Percentiles rank a stretch among this genome's conserved stretches.
These are phyloP conservation scores for Gaeumannomyces sp. DNA, from an alignment of 2,329 filamentous ascomycete genomes.

Conservation along the genomic window DNA sequence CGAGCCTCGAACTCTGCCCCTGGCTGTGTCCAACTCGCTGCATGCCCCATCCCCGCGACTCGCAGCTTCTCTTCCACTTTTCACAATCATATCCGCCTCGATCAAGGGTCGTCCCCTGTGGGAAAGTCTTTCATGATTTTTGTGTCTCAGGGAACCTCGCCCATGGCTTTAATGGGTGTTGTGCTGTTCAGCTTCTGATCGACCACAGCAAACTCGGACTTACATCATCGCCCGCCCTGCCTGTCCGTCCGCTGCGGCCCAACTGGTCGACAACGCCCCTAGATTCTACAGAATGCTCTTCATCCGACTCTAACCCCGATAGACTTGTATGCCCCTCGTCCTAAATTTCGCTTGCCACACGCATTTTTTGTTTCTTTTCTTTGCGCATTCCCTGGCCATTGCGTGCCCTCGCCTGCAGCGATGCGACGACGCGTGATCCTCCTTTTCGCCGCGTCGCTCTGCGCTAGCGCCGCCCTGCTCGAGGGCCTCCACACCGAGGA, in stretches of 20 bases:
- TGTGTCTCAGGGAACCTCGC: not conserved
- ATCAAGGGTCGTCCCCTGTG: not conserved
- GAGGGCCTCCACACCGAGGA: conserved; percentile 10
- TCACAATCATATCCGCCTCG: not conserved
- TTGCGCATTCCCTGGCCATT: not conserved
- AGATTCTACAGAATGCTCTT: not conserved
- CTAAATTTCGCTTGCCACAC: not conserved
- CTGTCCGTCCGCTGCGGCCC: not conserved
- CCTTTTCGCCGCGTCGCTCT: conserved; percentile 17
- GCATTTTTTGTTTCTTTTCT: not conserved
- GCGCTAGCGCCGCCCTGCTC: conserved; percentile 22
- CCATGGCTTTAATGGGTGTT: not conserved
- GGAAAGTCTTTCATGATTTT: not conserved
- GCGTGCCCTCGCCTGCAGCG: conserved; percentile 2
- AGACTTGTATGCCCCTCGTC: conserved; percentile 3
- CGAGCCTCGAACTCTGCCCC: not conserved
- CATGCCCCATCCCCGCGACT: not conserved
- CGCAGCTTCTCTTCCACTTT: not conserved
- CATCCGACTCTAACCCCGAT: not conserved
- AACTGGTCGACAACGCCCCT: not conserved
- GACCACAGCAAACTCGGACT: not conserved
- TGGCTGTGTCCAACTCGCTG: not conserved
- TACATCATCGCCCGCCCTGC: not conserved
- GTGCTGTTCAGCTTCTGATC: not conserved
- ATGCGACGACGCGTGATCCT: conserved; percentile 10